A percentile compares a stretch with the other conserved stretches of the same genome.
Evolutionary conservation across 768 basidiomycete genomes (phyloP).

Genomic region (Trametes elegans): DNA sequence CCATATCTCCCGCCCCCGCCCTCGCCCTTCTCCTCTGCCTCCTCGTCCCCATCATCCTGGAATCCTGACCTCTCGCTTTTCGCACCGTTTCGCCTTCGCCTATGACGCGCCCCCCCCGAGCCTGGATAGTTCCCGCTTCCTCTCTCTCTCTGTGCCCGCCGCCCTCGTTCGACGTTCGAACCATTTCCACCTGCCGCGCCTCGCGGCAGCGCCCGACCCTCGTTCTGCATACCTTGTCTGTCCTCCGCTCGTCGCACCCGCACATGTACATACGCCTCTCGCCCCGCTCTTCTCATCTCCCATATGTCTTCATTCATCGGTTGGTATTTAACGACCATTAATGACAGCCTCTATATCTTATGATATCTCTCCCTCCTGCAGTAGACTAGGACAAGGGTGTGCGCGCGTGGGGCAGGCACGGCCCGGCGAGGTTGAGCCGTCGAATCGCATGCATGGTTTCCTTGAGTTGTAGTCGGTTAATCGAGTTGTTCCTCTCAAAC

Average conservation of each 20-base stretch:
- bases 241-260: slow-evolving; percentile 1
- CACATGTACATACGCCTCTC: slow-evolving; percentile 12
- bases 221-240: slow-evolving; percentile 10
- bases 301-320: slow-evolving; percentile 15
- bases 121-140: slow-evolving; percentile 1
- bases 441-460: too few relatives aligned
- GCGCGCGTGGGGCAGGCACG: background rate
- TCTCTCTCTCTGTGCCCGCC: background rate
- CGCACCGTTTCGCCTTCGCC: background rate
- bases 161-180: background rate
- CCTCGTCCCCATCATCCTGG: slow-evolving; percentile 16
- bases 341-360: slow-evolving; percentile 19
- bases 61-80: slow-evolving; percentile 1
- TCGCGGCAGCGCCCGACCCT: slow-evolving; percentile 17
- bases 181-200: slow-evolving; percentile 14
- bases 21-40: background rate
- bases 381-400: background rate
- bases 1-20: background rate
- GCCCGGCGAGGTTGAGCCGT: too few relatives aligned
- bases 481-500: background rate
- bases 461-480: background rate
- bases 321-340: slow-evolving; percentile 22
- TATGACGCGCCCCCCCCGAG: background rate
- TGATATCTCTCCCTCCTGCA: slow-evolving; percentile 2
- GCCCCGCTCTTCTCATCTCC: background rate